Percentiles rank a stretch among this genome's conserved stretches.
These are phyloP conservation scores for Plenodomus lindquistii DNA, from an alignment of 2,329 filamentous ascomycete species.

Conservation along the genomic window DNA sequence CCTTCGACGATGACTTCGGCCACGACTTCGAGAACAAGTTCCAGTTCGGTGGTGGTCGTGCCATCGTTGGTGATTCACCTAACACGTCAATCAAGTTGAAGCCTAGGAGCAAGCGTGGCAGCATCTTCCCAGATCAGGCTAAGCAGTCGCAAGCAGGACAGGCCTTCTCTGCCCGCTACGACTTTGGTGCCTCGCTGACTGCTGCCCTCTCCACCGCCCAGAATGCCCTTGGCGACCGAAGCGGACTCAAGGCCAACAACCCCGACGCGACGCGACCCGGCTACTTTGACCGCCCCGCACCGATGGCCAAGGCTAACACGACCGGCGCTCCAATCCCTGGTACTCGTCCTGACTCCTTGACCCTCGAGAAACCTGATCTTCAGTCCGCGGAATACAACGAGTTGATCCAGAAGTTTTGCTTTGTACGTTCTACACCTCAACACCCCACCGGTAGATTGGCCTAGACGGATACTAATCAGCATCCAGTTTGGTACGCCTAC, in stretches of 20 bases:
- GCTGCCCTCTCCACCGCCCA: constrained; percentile 79
- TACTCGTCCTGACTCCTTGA: constrained; percentile 57
- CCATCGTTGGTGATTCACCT: constrained; percentile 62
- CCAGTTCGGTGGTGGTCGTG: constrained; percentile 47
- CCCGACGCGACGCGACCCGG: constrained; percentile 22
- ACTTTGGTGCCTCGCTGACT: constrained; percentile 89
- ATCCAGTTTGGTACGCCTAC: constrained; percentile 55
- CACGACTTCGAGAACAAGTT: constrained; percentile 58
- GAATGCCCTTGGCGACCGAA: constrained; percentile 62
- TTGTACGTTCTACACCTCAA: constrained; percentile 75
- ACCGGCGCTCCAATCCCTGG: constrained; percentile 42
- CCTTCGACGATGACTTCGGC: constrained; percentile 72
- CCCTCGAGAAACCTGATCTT: constrained; percentile 68
- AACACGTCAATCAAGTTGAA: constrained; percentile 69
- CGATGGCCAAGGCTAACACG: constrained; percentile 39
- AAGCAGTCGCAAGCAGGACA: constrained; percentile 60
- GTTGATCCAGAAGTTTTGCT: constrained; percentile 98
- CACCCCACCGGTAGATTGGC: constrained; percentile 35
- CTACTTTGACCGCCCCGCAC: constrained; percentile 47
- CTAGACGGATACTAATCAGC: constrained; percentile 47
- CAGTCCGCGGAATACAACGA: constrained; percentile 93
- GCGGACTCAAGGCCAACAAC: constrained; percentile 47
- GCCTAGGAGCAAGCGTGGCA: constrained; percentile 63
- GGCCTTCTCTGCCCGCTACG: constrained; percentile 90
- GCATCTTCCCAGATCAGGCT: constrained; percentile 63